These are phyloP conservation scores for Pseudomassariella vexata DNA, from an alignment of 2,329 filamentous ascomycete species.

Conservation along the genomic window DNA sequence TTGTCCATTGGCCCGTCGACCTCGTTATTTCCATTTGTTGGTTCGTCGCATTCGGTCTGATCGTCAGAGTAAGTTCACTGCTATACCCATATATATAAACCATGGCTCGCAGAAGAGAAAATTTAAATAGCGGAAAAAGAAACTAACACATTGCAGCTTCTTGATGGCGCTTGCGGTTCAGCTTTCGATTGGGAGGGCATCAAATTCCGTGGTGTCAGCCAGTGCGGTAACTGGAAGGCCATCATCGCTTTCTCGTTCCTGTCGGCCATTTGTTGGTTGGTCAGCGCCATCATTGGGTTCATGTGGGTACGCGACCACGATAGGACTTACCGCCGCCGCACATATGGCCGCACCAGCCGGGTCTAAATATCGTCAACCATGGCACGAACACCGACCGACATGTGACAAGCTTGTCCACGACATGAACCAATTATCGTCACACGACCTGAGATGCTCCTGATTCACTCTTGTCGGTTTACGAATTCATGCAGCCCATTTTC, in stretches of 20 bases:
- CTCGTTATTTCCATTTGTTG: constrained; percentile 62
- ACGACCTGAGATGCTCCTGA: no score
- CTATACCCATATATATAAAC: constrained; percentile 4
- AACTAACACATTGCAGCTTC: constrained; percentile 28
- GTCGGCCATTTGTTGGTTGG: constrained; percentile 65
- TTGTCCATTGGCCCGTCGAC: constrained; percentile 68
- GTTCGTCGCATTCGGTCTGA: constrained; percentile 64
- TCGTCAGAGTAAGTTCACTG: constrained; percentile 49
- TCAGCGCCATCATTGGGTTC: constrained; percentile 52
- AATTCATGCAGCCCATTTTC: no score
- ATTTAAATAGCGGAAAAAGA: no score
- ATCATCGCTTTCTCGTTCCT: constrained; percentile 67
- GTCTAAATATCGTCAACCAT: no score
- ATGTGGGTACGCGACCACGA: constrained; percentile 45
- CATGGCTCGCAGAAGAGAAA: constrained; percentile 3
- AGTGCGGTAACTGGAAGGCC: constrained; percentile 67
- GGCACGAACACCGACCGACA: no score
- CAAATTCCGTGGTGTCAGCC: constrained; percentile 35
- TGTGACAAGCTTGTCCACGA: no score
- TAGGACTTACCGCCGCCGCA: constrained; percentile 22
- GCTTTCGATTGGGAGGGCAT: constrained; percentile 58
- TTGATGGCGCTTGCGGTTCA: constrained; percentile 45
- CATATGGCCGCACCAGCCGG: constrained; percentile 18
- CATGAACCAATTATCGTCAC: no score
- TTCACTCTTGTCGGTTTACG: no score